phyloP scores from a whole-genome alignment of 495 filamentous ascomycete species.

The Letharia lupina region DNA sequence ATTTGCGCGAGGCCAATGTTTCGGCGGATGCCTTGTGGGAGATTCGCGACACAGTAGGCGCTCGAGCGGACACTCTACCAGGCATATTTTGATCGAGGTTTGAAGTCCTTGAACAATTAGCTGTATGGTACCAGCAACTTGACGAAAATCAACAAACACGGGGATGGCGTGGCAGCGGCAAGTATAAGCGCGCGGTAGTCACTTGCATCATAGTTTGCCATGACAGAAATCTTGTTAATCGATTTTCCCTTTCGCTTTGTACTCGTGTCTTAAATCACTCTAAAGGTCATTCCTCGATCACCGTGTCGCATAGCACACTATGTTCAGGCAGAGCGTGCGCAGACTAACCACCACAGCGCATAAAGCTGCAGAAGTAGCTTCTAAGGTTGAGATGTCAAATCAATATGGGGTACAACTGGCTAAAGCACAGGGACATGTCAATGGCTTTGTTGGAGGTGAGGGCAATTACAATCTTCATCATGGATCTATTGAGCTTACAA shows the following conservation, averaged over 20 bases:
- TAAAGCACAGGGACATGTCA: constrained; percentile 71
- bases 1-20: constrained; percentile 41
- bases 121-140: not conserved
- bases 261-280: not conserved
- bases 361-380: constrained; percentile 37
- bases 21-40: constrained; percentile 50
- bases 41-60: constrained; percentile 43
- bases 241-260: not conserved
- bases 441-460: constrained; percentile 81
- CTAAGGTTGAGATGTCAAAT: constrained; percentile 43
- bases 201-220: not conserved
- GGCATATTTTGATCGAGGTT: constrained; percentile 42
- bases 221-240: not conserved
- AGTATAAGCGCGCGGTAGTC: constrained; percentile 7
- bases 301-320: constrained; percentile 24
- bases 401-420: constrained; percentile 60
- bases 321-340: constrained; percentile 51
- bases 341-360: constrained; percentile 48
- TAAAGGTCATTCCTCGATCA: not conserved
- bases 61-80: constrained; percentile 49
- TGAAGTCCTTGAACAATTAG: not conserved
- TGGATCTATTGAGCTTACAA: constrained; percentile 11
- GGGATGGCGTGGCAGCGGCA: constrained; percentile 2
- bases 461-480: constrained; percentile 5
- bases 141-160: not conserved